Evolutionary conservation across 345 rosid genomes (phyloP).

Genomic region (Eutrema yunnanense): DNA sequence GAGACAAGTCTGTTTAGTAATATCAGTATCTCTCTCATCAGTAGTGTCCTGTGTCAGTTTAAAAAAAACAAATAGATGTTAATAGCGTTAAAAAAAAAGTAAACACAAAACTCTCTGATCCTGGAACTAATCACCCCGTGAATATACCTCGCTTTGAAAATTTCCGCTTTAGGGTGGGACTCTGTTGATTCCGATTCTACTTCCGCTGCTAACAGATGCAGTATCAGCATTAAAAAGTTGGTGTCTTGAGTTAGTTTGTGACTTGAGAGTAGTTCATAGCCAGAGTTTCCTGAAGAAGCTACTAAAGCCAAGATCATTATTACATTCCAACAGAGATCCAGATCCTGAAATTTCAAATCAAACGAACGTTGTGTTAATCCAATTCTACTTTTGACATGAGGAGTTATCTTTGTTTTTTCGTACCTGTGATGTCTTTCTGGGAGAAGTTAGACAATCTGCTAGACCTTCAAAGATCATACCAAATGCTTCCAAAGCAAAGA

Average conservation of each 20-base stretch:
- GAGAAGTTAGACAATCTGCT: conserved; percentile 60
- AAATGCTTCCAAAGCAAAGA: conserved; percentile 26
- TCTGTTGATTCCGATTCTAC: conserved; percentile 46
- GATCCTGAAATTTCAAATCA: conserved; percentile 47
- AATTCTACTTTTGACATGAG: not conserved
- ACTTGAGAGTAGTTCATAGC: conserved; percentile 56
- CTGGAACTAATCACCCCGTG: not conserved
- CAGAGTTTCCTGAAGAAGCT: conserved; percentile 70
- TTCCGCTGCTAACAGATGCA: conserved; percentile 64
- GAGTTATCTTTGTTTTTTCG: not conserved
- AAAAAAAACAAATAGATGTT: not conserved
- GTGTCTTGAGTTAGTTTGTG: conserved; percentile 44
- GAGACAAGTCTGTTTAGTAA: conserved; percentile 78
- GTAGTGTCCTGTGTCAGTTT: conserved; percentile 40
- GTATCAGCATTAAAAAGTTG: conserved; percentile 60
- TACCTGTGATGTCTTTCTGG: conserved; percentile 38
- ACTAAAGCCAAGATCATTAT: conserved; percentile 56
- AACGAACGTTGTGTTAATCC: not conserved
- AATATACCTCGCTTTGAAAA: conserved; percentile 54
- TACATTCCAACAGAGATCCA: conserved; percentile 62
- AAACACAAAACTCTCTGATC: too few species aligned
- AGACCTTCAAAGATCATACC: conserved; percentile 51
- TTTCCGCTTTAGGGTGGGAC: conserved; percentile 33
- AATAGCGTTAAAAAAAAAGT: not conserved
- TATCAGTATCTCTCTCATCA: conserved; percentile 76